phyloP scores from a whole-genome alignment of 805 yeast species.

The Tanozyma kutaoensis region DNA sequence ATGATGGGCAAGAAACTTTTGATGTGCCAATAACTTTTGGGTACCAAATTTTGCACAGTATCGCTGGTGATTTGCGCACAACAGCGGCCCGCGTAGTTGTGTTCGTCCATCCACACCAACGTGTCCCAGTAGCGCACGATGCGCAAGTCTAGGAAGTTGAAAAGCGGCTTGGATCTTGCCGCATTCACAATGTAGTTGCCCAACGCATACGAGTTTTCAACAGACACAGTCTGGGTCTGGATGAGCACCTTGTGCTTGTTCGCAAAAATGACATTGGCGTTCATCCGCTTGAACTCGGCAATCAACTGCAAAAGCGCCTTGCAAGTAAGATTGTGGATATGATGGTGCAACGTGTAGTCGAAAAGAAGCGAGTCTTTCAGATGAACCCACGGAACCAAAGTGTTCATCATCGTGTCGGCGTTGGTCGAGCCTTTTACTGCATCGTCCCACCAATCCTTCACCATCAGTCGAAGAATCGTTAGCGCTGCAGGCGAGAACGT shows the following conservation, averaged over 20 bases:
- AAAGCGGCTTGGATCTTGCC: slow-evolving; percentile 67
- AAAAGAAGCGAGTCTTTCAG: slow-evolving; percentile 59
- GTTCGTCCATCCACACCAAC: slow-evolving; percentile 90
- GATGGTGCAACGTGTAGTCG: slow-evolving; percentile 71
- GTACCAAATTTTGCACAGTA: slow-evolving; percentile 30
- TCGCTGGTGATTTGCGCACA: slow-evolving; percentile 32
- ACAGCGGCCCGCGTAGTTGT: slow-evolving; percentile 69
- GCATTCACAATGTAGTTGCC: slow-evolving; percentile 75
- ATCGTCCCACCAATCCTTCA: slow-evolving; percentile 89
- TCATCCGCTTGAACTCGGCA: slow-evolving; percentile 66
- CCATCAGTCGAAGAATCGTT: slow-evolving; percentile 53
- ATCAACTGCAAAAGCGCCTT: slow-evolving; percentile 71
- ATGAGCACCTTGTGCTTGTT: slow-evolving; percentile 62
- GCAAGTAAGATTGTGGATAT: slow-evolving; percentile 74
- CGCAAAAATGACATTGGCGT: slow-evolving; percentile 72
- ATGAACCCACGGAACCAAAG: slow-evolving; percentile 79
- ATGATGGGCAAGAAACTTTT: slow-evolving; percentile 60
- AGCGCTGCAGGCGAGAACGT: slow-evolving; percentile 71
- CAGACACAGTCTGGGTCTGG: slow-evolving; percentile 61
- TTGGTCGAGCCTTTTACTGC: slow-evolving; percentile 60
- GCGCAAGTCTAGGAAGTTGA: slow-evolving; percentile 65
- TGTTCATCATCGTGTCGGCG: slow-evolving; percentile 64
- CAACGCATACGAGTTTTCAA: slow-evolving; percentile 83
- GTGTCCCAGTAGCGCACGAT: slow-evolving; percentile 82
- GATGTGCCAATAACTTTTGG: slow-evolving; percentile 68